Percentiles rank a stretch among this genome's conserved stretches.
Evolutionary conservation across 1,139 yeast genomes (phyloP).

Genomic region (Yamadazyma sp.): DNA sequence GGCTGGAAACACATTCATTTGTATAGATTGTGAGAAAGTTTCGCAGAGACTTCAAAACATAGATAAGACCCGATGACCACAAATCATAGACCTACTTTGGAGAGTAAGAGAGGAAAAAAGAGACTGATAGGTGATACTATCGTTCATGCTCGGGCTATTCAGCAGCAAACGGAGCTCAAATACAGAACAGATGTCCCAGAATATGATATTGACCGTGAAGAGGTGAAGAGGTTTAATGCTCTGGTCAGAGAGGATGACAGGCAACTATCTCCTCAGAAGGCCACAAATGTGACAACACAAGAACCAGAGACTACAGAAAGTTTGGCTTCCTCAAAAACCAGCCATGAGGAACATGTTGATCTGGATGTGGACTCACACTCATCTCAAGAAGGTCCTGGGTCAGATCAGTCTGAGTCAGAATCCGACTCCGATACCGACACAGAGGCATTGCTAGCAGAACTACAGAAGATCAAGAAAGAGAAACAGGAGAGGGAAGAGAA

Average conservation of each 20-base stretch:
- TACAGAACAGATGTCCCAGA: conserved; percentile 41
- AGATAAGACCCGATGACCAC: conserved; percentile 76
- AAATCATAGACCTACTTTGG: conserved; percentile 87
- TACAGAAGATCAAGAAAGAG: conserved; percentile 49
- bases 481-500: conserved; percentile 23
- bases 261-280: too few species aligned
- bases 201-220: conserved; percentile 18
- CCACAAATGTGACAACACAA: too few species aligned
- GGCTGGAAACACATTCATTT: conserved; percentile 58
- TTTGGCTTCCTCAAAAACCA: too few species aligned
- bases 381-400: neutral
- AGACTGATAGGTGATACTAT: conserved; percentile 45
- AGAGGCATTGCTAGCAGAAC: conserved; percentile 35
- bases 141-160: conserved; percentile 64
- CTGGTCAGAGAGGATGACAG: conserved; percentile 1
- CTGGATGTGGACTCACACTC: neutral
- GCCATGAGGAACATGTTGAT: neutral
- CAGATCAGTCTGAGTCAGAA: conserved; percentile 6
- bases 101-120: conserved; percentile 75
- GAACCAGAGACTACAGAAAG: too few species aligned
- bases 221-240: conserved; percentile 24
- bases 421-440: conserved; percentile 12
- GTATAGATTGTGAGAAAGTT: neutral
- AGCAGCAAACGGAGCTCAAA: conserved; percentile 72
- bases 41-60: neutral